Evolutionary conservation across 345 rosid species (phyloP), one percentile per base, ranked within the genome.

Genomic region (Pelargonium nanum): DNA sequence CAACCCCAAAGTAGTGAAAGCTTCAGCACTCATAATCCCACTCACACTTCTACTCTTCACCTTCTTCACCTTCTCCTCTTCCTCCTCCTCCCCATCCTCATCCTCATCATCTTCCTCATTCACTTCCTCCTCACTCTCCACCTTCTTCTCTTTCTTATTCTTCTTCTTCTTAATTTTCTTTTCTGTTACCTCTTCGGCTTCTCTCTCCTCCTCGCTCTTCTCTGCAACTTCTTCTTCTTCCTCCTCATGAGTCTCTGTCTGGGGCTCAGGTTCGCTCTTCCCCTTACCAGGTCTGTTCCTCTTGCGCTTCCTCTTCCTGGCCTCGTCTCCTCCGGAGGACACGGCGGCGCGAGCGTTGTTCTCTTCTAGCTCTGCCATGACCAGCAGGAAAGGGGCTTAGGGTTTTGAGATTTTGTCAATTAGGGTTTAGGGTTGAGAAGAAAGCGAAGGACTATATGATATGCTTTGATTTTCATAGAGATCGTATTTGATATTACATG

Each of bases 11-110:
- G 89, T 78, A 9, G 81, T 96, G 63, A 93, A 90, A 6, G 96
- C 80, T 22, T 73, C 83, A 12, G 77, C 67, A 50, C 88, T 93
- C 96, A 89, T 86, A 26, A 93, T 93, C 56, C 97, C 97, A 57
- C 91, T 58, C 4, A 79, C 76, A 0, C 60, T 70, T 52, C 40
- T 61, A 64, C 61, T 65, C 68, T 67, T 63, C 40, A 68, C 75
- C 32, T 66, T 67, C 8, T 52, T 70, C 3, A 59, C 64, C 15
- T 66, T 72, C 5, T 57, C 70, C 17, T 56, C 74, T 4, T 58
- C 65, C 20, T 55, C 69, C 40, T 62, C 75, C 19, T 60, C 63
- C 23, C 2, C 57, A 25, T 34, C 50, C 58, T 20, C 77, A 58
- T 66, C 67, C 24, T 55, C 57, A 13, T 51, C 32, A 52, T 40